A percentile compares a stretch with the other conserved stretches of the same genome.
phyloP scores from a whole-genome alignment of 129 eudicot species.

The Flaveria ramosissima region DNA sequence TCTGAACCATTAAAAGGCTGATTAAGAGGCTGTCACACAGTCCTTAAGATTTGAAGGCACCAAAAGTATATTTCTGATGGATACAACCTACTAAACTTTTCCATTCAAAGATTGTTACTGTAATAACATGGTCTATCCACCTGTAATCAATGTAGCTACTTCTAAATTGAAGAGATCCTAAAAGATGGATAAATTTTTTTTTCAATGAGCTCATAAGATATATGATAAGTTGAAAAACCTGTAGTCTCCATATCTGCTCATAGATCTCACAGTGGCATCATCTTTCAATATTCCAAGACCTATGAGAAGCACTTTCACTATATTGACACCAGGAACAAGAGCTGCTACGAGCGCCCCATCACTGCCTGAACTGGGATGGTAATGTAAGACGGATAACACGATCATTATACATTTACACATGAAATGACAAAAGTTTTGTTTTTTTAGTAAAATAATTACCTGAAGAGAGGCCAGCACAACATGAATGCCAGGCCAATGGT shows the following conservation, averaged over 20 bases:
- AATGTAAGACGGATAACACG: slow-evolving; percentile 27
- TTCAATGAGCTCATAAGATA: neutral
- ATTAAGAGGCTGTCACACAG: too few species aligned
- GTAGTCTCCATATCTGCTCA: slow-evolving; percentile 83
- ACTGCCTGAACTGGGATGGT: slow-evolving; percentile 62
- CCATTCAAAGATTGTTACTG: neutral
- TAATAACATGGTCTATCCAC: neutral
- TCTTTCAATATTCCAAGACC: slow-evolving; percentile 85
- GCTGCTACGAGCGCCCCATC: slow-evolving; percentile 77
- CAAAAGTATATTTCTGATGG: neutral
- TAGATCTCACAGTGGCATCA: slow-evolving; percentile 81
- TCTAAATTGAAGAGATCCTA: neutral
- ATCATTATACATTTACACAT: neutral
- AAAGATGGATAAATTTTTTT: neutral
- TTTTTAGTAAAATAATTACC: slow-evolving; percentile 41
- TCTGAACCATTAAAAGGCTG: too few species aligned
- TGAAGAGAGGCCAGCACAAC: slow-evolving; percentile 99
- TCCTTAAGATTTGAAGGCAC: neutral
- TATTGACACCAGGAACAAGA: slow-evolving; percentile 66
- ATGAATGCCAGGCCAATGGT: slow-evolving; percentile 80
- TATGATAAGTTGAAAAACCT: slow-evolving; percentile 42
- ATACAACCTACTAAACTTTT: neutral
- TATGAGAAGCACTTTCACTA: slow-evolving; percentile 69
- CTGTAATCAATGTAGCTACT: neutral
- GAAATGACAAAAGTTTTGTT: slow-evolving; percentile 10